Evolutionary conservation across 192 early-diverging fungal species (phyloP).

Genomic region (Mortierella antarctica): DNA sequence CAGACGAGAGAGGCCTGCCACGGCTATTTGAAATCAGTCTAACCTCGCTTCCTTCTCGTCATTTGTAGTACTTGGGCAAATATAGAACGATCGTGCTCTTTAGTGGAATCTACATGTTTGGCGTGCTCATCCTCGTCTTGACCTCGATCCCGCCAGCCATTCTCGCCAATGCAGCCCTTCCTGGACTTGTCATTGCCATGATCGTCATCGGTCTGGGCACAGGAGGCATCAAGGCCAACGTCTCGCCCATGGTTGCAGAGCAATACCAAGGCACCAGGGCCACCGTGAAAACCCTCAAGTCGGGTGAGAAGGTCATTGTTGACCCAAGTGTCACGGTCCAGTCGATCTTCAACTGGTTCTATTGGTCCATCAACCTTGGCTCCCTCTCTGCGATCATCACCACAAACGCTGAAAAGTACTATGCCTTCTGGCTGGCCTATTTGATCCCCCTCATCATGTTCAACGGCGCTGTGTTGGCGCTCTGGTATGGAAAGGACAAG

Average conservation of each 20-base stretch:
- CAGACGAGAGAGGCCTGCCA: too few relatives aligned
- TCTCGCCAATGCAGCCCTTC: slow-evolving; percentile 63
- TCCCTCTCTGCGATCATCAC: slow-evolving; percentile 69
- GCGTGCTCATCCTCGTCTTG: slow-evolving; percentile 68
- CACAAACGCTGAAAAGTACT: slow-evolving; percentile 68
- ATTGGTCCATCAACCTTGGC: slow-evolving; percentile 80
- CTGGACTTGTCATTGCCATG: slow-evolving; percentile 75
- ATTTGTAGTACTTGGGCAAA: slow-evolving; percentile 71
- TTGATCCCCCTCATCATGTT: slow-evolving; percentile 68
- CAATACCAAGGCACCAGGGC: slow-evolving; percentile 68
- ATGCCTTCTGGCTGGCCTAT: slow-evolving; percentile 69
- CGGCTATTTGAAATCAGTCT: too few relatives aligned
- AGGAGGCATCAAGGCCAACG: slow-evolving; percentile 85
- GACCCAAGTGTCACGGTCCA: slow-evolving; percentile 78
- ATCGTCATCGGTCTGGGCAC: slow-evolving; percentile 80
- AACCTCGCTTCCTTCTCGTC: too few relatives aligned
- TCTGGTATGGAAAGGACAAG: slow-evolving; percentile 61
- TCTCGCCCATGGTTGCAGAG: slow-evolving; percentile 82
- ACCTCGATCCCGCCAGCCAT: slow-evolving; percentile 74
- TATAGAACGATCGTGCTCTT: slow-evolving; percentile 79
- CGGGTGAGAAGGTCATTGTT: slow-evolving; percentile 70
- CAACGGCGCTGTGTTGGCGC: slow-evolving; percentile 59
- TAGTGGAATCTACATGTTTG: slow-evolving; percentile 70
- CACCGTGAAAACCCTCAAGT: slow-evolving; percentile 68
- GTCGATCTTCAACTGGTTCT: slow-evolving; percentile 88